A percentile compares a stretch with the other conserved stretches of the same genome.
These are phyloP conservation scores for Trifolium dubium DNA, from an alignment of 306 rosid species.

Conservation along the genomic window DNA sequence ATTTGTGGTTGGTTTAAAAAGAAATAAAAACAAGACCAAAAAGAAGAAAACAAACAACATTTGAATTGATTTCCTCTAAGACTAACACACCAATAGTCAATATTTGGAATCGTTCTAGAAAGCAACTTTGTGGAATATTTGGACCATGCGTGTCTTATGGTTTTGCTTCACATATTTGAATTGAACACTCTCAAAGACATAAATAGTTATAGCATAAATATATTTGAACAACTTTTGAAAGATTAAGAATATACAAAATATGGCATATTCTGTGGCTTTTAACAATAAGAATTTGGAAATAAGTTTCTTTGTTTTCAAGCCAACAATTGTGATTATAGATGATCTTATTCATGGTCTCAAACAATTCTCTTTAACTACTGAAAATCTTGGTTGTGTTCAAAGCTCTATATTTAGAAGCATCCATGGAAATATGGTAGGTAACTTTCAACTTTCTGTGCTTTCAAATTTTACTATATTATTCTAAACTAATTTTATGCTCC, in stretches of 20 bases:
- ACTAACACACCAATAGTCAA: conserved; percentile 37
- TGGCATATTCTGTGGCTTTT: conserved; percentile 78
- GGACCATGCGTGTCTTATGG: conserved; percentile 37
- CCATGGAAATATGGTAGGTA: conserved; percentile 81
- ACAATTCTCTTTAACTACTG: conserved; percentile 61
- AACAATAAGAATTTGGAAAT: conserved; percentile 57
- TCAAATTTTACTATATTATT: not conserved
- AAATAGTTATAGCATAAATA: too few relatives aligned
- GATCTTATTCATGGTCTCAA: conserved; percentile 66
- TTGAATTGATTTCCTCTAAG: conserved; percentile 39
- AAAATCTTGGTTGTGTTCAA: conserved; percentile 77
- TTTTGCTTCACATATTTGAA: conserved; percentile 29
- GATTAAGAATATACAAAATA: not conserved
- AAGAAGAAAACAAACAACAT: conserved; percentile 2
- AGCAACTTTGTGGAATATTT: conserved; percentile 42
- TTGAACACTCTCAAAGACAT: conserved; percentile 21
- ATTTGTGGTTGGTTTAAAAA: conserved; percentile 6
- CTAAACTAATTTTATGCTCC: not conserved
- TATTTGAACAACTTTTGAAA: not conserved
- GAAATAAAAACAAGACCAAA: conserved; percentile 24
- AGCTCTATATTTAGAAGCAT: conserved; percentile 79
- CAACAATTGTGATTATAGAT: conserved; percentile 66
- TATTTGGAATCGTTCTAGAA: conserved; percentile 41
- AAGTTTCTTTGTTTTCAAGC: conserved; percentile 73
- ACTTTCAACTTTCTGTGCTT: not conserved